phyloP scores from a whole-genome alignment of 2,329 filamentous ascomycete species.

The Chrysoporthe puriensis region DNA sequence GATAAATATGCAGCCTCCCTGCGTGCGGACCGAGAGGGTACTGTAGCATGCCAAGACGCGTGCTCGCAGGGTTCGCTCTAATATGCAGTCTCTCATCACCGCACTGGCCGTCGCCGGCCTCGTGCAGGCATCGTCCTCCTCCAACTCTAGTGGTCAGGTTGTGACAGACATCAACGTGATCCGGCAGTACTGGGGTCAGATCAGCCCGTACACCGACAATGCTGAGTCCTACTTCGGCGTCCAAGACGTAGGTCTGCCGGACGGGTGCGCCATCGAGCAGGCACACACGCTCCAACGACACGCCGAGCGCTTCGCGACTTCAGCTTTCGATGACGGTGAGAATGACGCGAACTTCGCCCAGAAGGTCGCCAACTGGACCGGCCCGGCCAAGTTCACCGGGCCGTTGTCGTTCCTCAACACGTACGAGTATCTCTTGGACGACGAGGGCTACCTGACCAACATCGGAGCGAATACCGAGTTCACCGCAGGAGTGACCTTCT shows the following conservation, averaged over 20 bases:
- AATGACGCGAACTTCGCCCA: conserved; percentile 52
- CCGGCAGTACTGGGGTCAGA: conserved; percentile 47
- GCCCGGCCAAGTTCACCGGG: conserved; percentile 42
- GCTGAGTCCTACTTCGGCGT: conserved; percentile 51
- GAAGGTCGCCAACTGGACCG: conserved; percentile 52
- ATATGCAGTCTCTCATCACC: conserved; percentile 4
- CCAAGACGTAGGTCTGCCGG: conserved; percentile 49
- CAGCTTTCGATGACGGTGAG: conserved; percentile 27
- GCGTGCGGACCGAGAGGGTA: neutral
- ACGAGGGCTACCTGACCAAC: conserved; percentile 43
- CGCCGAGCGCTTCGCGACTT: conserved; percentile 53
- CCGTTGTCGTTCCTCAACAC: conserved; percentile 56
- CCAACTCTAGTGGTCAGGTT: conserved; percentile 21
- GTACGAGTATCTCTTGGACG: conserved; percentile 50
- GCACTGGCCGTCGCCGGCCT: conserved; percentile 9
- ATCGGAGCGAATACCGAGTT: conserved; percentile 56
- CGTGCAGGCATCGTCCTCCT: neutral
- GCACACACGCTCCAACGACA: conserved; percentile 59
- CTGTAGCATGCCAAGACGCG: neutral
- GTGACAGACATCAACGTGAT: conserved; percentile 38
- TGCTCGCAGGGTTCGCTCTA: neutral
- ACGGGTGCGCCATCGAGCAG: conserved; percentile 60
- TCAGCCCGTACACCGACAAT: conserved; percentile 52
- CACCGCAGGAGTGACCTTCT: conserved; percentile 52
- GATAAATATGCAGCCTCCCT: neutral